Conservation (phyloP, 2,329 filamentous ascomycete genomes). For the Fusarium sp. region DNA sequence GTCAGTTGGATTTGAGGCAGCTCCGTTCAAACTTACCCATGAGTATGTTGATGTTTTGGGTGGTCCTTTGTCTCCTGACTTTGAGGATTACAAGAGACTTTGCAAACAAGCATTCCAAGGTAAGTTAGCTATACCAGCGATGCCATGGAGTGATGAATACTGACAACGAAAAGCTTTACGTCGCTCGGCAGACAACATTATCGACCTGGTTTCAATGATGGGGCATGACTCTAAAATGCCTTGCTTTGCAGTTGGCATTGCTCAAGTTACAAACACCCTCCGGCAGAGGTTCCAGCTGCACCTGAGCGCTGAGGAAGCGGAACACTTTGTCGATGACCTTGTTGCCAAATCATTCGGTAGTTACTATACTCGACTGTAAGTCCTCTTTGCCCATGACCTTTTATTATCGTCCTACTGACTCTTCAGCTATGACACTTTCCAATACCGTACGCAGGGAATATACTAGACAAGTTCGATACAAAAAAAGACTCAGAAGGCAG, state of each 20-base stretch:
- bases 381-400: slow-evolving; percentile 1
- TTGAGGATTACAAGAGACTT: slow-evolving; percentile 78
- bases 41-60: slow-evolving; percentile 88
- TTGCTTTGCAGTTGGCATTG: slow-evolving; percentile 80
- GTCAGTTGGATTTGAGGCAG: slow-evolving; percentile 85
- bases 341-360: slow-evolving; percentile 85
- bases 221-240: slow-evolving; percentile 86
- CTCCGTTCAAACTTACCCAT: slow-evolving; percentile 86
- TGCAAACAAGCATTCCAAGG: slow-evolving; percentile 89
- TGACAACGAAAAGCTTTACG: slow-evolving; percentile 67
- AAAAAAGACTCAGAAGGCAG: slow-evolving; percentile 9
- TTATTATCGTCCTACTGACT: slow-evolving; percentile 8
- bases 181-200: slow-evolving; percentile 81
- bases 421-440: slow-evolving; percentile 82
- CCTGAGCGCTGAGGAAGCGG: slow-evolving; percentile 83
- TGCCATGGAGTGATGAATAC: not conserved
- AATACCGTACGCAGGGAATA: slow-evolving; percentile 89
- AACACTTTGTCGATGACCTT: slow-evolving; percentile 84
- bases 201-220: slow-evolving; percentile 87
- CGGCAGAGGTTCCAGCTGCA: slow-evolving; percentile 84
- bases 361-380: slow-evolving; percentile 87
- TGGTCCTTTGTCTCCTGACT: slow-evolving; percentile 75
- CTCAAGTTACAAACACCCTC: slow-evolving; percentile 75
- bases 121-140: slow-evolving; percentile 53
- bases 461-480: slow-evolving; percentile 64